These are phyloP conservation scores for Flaveria brownii DNA, from an alignment of 129 eudicot species.

Conservation along the genomic window DNA sequence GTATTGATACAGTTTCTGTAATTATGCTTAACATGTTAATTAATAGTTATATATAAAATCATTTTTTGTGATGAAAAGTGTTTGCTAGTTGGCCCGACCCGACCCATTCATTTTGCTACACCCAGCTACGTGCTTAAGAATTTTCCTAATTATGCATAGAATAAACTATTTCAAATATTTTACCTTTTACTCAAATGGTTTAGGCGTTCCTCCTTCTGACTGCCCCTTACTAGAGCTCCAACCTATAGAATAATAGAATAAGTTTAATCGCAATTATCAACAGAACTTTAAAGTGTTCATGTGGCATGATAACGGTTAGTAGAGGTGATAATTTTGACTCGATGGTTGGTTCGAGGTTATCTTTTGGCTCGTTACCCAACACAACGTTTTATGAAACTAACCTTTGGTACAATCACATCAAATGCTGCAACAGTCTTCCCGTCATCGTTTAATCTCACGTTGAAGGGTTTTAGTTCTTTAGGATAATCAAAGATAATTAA, in stretches of 20 bases:
- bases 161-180: not conserved
- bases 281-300: not conserved
- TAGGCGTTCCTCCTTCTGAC: slow-evolving; percentile 89
- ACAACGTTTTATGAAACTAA: slow-evolving; percentile 3
- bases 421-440: slow-evolving; percentile 81
- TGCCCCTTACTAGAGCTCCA: slow-evolving; percentile 76
- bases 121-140: too few relatives aligned
- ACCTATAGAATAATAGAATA: slow-evolving; percentile 40
- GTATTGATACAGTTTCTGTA: too few relatives aligned
- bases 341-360: not conserved
- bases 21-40: too few relatives aligned
- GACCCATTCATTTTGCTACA: not conserved
- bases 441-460: slow-evolving; percentile 69
- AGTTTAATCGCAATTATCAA: not conserved
- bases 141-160: not conserved
- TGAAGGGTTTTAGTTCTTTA: slow-evolving; percentile 68
- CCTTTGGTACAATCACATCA: slow-evolving; percentile 83
- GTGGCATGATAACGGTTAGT: not conserved
- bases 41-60: too few relatives aligned
- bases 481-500: slow-evolving; percentile 67
- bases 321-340: not conserved
- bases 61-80: not conserved
- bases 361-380: slow-evolving; percentile 1
- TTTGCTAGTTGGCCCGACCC: not conserved
- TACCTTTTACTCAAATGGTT: slow-evolving; percentile 61